A percentile compares a stretch with the other conserved stretches of the same genome.
phyloP scores from a whole-genome alignment of 768 basidiomycete species.

The Pholiota conissans region DNA sequence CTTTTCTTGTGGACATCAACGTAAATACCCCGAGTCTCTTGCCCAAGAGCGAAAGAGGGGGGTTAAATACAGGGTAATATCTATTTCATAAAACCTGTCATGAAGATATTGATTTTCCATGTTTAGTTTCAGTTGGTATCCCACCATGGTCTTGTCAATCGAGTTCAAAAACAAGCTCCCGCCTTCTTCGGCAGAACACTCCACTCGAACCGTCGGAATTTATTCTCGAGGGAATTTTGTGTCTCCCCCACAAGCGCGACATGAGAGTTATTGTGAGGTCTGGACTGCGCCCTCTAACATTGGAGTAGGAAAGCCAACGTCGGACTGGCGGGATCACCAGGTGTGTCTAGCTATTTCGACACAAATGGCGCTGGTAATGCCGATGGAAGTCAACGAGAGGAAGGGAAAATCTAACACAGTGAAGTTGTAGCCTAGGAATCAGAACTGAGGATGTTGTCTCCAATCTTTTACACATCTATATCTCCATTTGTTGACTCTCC shows the following conservation, averaged over 20 bases:
- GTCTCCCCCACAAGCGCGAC: constrained; percentile 53
- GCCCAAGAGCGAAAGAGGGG: constrained; percentile 44
- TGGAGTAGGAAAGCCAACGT: constrained; percentile 38
- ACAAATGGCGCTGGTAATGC: constrained; percentile 57
- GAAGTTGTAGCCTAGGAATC: constrained; percentile 3
- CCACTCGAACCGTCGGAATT: constrained; percentile 55
- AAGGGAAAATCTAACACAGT: constrained; percentile 16
- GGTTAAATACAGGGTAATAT: too few relatives aligned
- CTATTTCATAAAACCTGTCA: too few relatives aligned
- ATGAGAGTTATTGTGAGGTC: constrained; percentile 59
- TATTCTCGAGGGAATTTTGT: constrained; percentile 54
- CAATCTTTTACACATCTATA: not conserved
- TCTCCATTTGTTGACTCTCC: not conserved
- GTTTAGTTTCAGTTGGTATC: constrained; percentile 63
- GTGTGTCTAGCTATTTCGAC: constrained; percentile 62
- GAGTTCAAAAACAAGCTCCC: constrained; percentile 68
- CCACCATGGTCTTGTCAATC: constrained; percentile 59
- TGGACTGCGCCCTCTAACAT: constrained; percentile 66
- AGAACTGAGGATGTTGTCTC: too few relatives aligned
- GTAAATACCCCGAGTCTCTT: constrained; percentile 45
- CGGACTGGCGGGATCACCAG: constrained; percentile 62
- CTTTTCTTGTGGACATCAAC: constrained; percentile 60
- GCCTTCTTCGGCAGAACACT: constrained; percentile 34
- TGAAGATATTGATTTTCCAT: too few relatives aligned
- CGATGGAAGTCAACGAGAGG: constrained; percentile 39